Percentiles rank a stretch among this genome's conserved stretches.
Evolutionary conservation across 495 filamentous ascomycete species (phyloP).

Genomic region (Penicillium cataractarum): DNA sequence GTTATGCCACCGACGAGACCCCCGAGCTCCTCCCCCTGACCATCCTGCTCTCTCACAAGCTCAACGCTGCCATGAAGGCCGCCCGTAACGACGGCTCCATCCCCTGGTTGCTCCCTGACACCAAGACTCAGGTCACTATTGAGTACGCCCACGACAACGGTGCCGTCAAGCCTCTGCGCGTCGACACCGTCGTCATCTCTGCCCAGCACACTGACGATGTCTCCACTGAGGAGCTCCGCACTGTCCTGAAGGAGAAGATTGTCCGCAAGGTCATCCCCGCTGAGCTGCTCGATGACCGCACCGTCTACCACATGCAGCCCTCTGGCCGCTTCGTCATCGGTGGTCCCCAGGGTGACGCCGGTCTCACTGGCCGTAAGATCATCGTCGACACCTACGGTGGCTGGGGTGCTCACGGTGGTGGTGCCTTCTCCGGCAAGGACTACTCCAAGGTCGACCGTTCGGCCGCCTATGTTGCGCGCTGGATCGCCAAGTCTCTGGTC

Average conservation of each 20-base stretch:
- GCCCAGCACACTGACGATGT: constrained; percentile 91
- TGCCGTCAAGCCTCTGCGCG: constrained; percentile 86
- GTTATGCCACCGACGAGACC: constrained; percentile 99
- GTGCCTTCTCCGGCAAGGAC: constrained; percentile 99
- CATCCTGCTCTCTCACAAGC: constrained; percentile 89
- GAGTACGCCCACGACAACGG: constrained; percentile 97
- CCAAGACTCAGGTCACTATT: constrained; percentile 99
- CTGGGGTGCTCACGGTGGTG: constrained; percentile 99
- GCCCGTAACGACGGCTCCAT: constrained; percentile 84
- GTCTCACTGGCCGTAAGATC: constrained; percentile 99
- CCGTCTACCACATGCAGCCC: constrained; percentile 97
- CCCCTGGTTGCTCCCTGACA: constrained; percentile 95
- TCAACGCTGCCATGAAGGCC: constrained; percentile 89
- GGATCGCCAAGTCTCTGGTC: constrained; percentile 98
- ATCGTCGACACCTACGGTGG: constrained; percentile 99
- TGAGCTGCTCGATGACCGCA: constrained; percentile 87
- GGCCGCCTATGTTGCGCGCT: constrained; percentile 94
- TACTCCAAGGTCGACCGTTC: constrained; percentile 99
- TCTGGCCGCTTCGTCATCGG: constrained; percentile 98
- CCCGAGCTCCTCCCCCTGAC: constrained; percentile 95
- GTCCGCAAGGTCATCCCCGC: constrained; percentile 91
- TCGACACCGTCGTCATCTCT: constrained; percentile 96
- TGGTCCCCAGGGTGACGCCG: constrained; percentile 97
- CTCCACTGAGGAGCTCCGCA: constrained; percentile 88
- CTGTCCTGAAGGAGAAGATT: constrained; percentile 97